Evolutionary conservation across 2,329 filamentous ascomycete genomes (phyloP).

Genomic region (Aspergillus awamori): DNA sequence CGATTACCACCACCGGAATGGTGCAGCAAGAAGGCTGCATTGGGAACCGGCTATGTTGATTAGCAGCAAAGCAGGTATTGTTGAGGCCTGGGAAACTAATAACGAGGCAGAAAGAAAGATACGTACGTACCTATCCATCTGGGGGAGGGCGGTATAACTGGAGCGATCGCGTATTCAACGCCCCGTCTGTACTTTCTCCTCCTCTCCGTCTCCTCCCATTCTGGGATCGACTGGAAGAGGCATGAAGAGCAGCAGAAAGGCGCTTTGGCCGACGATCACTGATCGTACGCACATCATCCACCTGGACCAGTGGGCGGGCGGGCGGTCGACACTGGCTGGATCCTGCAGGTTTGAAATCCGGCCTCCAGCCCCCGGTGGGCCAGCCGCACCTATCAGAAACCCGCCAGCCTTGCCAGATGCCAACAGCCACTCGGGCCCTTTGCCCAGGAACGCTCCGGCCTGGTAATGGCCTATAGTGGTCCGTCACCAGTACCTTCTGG

Average conservation of each 20-base stretch:
- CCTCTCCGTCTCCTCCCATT: neutral
- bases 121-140: neutral
- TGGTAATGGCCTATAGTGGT: conserved; percentile 15
- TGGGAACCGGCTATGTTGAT: neutral
- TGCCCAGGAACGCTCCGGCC: conserved; percentile 25
- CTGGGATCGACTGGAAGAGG: conserved; percentile 11
- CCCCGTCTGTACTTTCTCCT: neutral
- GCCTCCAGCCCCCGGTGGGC: conserved; percentile 14
- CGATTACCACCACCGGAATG: neutral
- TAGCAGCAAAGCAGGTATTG: neutral
- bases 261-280: conserved; percentile 16
- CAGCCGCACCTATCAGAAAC: conserved; percentile 21
- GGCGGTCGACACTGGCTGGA: conserved; percentile 12
- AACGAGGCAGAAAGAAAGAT: neutral
- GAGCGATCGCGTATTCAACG: neutral
- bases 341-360: conserved; percentile 19
- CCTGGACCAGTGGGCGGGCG: conserved; percentile 19
- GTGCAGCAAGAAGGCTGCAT: neutral
- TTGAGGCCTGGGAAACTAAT: neutral
- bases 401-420: conserved; percentile 15
- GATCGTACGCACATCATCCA: conserved; percentile 31
- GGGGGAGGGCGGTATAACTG: neutral
- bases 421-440: conserved; percentile 19
- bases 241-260: conserved; percentile 11
- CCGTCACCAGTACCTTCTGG: conserved; percentile 11